phyloP scores from a whole-genome alignment of 2,329 filamentous ascomycete genomes.

The Pyrenophora tritici-repentis region DNA sequence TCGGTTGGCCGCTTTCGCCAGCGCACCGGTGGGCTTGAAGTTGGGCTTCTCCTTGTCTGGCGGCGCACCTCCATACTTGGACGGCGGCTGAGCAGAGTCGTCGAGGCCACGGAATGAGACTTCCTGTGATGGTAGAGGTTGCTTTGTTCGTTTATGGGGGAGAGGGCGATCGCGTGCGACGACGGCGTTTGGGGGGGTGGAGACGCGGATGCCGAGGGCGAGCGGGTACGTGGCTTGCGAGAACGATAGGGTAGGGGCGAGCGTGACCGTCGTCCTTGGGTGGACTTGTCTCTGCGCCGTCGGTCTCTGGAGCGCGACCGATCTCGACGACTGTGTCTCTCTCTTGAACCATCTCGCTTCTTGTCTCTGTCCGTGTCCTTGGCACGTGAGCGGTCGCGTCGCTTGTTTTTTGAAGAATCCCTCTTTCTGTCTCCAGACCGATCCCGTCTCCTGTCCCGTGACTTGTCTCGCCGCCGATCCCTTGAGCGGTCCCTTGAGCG shows the following conservation, averaged over 20 bases:
- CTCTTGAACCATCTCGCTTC: conserved; percentile 24
- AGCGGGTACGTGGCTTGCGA: conserved; percentile 31
- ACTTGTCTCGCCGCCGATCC: not conserved
- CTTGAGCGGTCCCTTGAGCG: conserved; percentile 15
- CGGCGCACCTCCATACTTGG: conserved; percentile 41
- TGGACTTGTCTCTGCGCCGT: conserved; percentile 19
- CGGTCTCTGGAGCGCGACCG: conserved; percentile 25
- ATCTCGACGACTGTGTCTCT: conserved; percentile 17
- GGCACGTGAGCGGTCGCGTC: conserved; percentile 25
- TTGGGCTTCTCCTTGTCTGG: conserved; percentile 84
- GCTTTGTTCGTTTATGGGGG: conserved; percentile 49
- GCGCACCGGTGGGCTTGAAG: conserved; percentile 75
- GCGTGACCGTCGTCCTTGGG: conserved; percentile 25
- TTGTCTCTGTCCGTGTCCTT: conserved; percentile 21
- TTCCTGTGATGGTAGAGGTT: conserved; percentile 54
- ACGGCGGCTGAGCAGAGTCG: conserved; percentile 34
- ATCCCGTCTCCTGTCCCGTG: conserved; percentile 21
- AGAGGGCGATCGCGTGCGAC: conserved; percentile 46
- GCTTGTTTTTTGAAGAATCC: conserved; percentile 25
- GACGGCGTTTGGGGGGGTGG: conserved; percentile 44
- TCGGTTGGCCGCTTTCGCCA: conserved; percentile 87
- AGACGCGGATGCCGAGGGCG: conserved; percentile 32
- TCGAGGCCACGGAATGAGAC: conserved; percentile 50
- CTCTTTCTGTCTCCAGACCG: conserved; percentile 9
- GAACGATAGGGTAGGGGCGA: conserved; percentile 33